These are phyloP conservation scores for Cichorium intybus DNA, from an alignment of 140 eudicot species.

Conservation along the genomic window DNA sequence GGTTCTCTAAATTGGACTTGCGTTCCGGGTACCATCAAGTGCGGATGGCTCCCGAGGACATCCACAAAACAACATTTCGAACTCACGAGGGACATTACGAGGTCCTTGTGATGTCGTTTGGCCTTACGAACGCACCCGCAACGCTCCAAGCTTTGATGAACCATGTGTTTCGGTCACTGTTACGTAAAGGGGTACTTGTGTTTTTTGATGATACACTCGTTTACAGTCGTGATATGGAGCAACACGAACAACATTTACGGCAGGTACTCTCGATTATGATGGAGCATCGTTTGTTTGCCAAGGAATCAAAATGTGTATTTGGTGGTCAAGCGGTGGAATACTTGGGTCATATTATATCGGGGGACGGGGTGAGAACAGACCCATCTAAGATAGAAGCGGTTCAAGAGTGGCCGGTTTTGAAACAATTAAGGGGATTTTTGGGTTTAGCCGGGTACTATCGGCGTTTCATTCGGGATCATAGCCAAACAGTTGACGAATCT, in stretches of 20 bases:
- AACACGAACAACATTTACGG: conserved; percentile 1
- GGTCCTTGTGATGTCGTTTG: neutral
- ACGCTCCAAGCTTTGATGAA: conserved; percentile 27
- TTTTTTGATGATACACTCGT: conserved; percentile 24
- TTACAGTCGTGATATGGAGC: neutral
- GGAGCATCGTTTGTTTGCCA: conserved; percentile 4
- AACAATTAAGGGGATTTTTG: neutral
- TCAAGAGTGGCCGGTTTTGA: conserved; percentile 4
- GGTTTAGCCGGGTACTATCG: conserved; percentile 3
- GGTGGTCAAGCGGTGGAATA: conserved; percentile 16
- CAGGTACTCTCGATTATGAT: neutral
- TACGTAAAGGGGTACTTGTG: conserved; percentile 8
- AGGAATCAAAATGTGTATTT: conserved; percentile 16
- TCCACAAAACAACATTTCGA: conserved; percentile 20
- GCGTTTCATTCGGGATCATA: neutral
- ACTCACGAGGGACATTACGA: neutral
- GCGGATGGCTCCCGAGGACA: conserved; percentile 6
- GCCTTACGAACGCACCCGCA: conserved; percentile 17
- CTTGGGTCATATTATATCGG: conserved; percentile 16
- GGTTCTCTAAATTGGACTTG: conserved; percentile 10
- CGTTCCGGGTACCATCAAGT: conserved; percentile 6
- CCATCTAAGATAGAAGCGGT: neutral
- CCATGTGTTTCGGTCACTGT: neutral
- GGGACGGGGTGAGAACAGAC: conserved; percentile 1
- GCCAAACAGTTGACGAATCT: neutral